phyloP scores from a whole-genome alignment of 164 flowering plant genomes.

The Santalum album region DNA sequence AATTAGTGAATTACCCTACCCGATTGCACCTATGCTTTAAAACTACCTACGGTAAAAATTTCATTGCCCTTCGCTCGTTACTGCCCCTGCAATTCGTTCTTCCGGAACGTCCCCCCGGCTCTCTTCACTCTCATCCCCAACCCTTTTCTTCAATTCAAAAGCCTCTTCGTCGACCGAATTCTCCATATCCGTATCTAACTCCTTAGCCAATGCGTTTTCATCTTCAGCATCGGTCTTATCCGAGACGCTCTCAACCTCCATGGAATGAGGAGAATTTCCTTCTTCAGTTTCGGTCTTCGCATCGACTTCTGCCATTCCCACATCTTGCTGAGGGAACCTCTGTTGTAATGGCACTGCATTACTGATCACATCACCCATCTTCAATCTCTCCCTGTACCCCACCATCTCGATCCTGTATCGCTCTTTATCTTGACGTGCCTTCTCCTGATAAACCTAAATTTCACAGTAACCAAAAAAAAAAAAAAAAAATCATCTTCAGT shows the following conservation, averaged over 20 bases:
- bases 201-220: constrained; percentile 21
- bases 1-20: too few species aligned
- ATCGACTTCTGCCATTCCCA: constrained; percentile 23
- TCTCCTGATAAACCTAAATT: constrained; percentile 80
- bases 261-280: constrained; percentile 23
- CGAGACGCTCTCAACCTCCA: constrained; percentile 25
- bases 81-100: background rate
- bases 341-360: constrained; percentile 62
- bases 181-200: constrained; percentile 21
- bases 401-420: constrained; percentile 80
- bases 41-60: background rate
- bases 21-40: too few species aligned
- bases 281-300: constrained; percentile 27
- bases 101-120: background rate
- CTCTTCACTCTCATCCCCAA: background rate
- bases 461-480: constrained; percentile 3
- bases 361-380: constrained; percentile 34
- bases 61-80: background rate
- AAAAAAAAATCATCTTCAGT: background rate
- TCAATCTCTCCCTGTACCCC: constrained; percentile 53
- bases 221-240: constrained; percentile 37
- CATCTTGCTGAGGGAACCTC: constrained; percentile 26
- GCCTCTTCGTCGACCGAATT: constrained; percentile 12
- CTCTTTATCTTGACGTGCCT: constrained; percentile 77
- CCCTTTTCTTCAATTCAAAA: constrained; percentile 10